phyloP scores from a whole-genome alignment of 1,284 basidiomycete genomes.

The Leccinum fallax region DNA sequence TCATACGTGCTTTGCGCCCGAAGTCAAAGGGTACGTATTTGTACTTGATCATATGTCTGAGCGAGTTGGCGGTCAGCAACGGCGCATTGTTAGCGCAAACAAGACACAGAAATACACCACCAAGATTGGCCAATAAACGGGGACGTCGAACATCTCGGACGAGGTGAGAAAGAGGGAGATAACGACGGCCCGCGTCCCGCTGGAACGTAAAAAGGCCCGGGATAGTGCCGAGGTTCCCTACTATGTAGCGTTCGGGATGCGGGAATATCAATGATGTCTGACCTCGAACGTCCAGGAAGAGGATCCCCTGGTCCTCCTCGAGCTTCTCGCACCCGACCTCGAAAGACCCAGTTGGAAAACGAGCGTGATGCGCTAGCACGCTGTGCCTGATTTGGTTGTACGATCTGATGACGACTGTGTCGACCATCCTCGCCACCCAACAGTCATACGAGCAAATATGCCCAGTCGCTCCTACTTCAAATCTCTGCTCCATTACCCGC shows the following conservation, averaged over 20 bases:
- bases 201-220: slow-evolving; percentile 30
- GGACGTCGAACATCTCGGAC: slow-evolving; percentile 87
- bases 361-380: slow-evolving; percentile 84
- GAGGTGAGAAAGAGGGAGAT: slow-evolving; percentile 82
- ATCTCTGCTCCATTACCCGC: slow-evolving; percentile 97
- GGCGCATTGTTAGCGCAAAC: slow-evolving; percentile 88
- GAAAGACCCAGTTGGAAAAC: slow-evolving; percentile 89
- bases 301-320: slow-evolving; percentile 42
- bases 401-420: slow-evolving; percentile 94
- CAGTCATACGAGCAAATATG: slow-evolving; percentile 95
- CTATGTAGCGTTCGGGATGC: too few species aligned
- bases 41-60: slow-evolving; percentile 98
- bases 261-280: slow-evolving; percentile 45
- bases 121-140: slow-evolving; percentile 98
- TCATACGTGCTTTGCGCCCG: slow-evolving; percentile 83
- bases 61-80: slow-evolving; percentile 31
- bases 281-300: slow-evolving; percentile 58
- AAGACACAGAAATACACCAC: slow-evolving; percentile 91
- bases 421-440: slow-evolving; percentile 91
- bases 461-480: slow-evolving; percentile 86
- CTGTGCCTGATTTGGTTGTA: slow-evolving; percentile 90
- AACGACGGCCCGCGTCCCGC: slow-evolving; percentile 86
- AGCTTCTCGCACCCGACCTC: slow-evolving; percentile 88
- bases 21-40: slow-evolving; percentile 93
- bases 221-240: too few species aligned